Evolutionary conservation across 768 basidiomycete species (phyloP), one percentile per base, ranked within the genome.

Genomic region (Rhizopogon vinicolor): DNA sequence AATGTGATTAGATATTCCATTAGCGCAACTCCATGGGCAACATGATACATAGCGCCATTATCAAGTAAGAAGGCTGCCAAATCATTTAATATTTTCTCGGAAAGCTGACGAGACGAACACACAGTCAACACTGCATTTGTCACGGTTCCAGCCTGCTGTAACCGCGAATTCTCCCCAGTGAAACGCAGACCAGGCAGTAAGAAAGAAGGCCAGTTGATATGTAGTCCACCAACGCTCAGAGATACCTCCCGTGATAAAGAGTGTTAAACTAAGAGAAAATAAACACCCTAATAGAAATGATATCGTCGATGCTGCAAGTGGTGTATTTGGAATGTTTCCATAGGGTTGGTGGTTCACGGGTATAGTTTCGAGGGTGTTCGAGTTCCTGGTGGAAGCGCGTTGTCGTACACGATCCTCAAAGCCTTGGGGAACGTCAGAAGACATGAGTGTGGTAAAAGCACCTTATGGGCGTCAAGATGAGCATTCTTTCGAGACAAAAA

Each of bases 101-200:
- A 16, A 12, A 59, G 53, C 9, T 43, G 51, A 16, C 5, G 44
- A 22, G 33, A 44, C 39, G 54, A 25, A 79, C 93, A 76, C 68
- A 96, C 97, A 98, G 66, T 94, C 91, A 7, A 97, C 83, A 56
- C 86, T 91, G 65, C 93, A 89, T 72, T 95, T 97, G 51, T 89
- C 87, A 41, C 87, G 74, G 70, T 98, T 98, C 89, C 92, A 98
- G 22, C 92, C 92, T 1, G 95, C 95, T 7, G 97, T 97, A 4
- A 95, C 93, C 39, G 88, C 89, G 65, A 94, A 98, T 69, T 99
- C 97, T 12, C 82, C 84, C 84, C 93, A 89, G 65, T 99, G 97
- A 69, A 99, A 99, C 37, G 78, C 74, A 0, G 91, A 79, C 90
- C 92, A 93, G 5, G 87, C 78, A 35, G 88, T 84, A 41, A 91